Evolutionary conservation across 768 basidiomycete species (phyloP), one percentile per base, ranked within the genome.

Genomic region (Rhizopogon roseolus): DNA sequence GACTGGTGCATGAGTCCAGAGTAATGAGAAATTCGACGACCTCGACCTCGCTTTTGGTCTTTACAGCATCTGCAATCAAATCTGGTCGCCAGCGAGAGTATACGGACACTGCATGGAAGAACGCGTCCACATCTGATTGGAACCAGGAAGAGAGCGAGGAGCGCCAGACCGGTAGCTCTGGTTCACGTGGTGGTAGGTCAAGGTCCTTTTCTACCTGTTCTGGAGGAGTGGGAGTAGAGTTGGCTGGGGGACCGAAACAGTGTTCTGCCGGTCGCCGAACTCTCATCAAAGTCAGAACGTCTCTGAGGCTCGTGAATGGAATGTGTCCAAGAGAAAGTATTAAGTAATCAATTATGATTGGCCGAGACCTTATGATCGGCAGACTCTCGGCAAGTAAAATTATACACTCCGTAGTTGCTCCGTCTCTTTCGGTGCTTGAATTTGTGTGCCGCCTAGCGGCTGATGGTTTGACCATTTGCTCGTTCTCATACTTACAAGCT

Each of bases 1-100:
- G 49, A 29, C 58, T 52, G 43, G 72, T 60, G 17, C 71, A 76
- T 1, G 66, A 58, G 19, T 79, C 76, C 37, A 93, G 72, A 16
- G 73, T 57, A 34, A 81, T 74, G 56, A 93, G 67, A 62, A 90
- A 93, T 27, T 76, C 67, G 55, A 80, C 81, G 17, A 93, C 85
- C 54, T 93, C 88, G 48, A 79, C 68, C 8, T 79, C 73, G 13
- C 74, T 80, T 70, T 87, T 90, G 19, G 85, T 83, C 54, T 74
- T 74, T n/a, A 93, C 71, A 46, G 78, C 78, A 5, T 71, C 74
- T 0, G 89, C 82, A 48, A 94, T 86, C 44, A 93, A 76, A 66
- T 93, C 92, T 0, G 90, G 87, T 19, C 89, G 72, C 41, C 87
- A 75, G 25, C 87, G 78, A 17, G 90, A 93, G 67, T 88, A 72